phyloP scores from a whole-genome alignment of 192 early-diverging fungal genomes.

The Entomortierella chlamydospora region DNA sequence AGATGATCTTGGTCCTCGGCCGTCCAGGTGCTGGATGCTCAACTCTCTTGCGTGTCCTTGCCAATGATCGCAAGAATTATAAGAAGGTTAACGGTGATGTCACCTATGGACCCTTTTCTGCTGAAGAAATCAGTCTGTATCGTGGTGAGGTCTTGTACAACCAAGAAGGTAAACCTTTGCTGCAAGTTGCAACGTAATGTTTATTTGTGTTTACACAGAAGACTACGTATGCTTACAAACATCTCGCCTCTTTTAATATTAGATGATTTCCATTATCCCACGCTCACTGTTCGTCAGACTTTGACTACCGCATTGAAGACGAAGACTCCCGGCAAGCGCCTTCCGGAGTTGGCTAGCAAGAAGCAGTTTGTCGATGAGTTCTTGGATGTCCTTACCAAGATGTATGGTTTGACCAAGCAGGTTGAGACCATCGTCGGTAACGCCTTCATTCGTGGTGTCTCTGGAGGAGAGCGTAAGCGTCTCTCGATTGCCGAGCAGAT shows the following conservation, averaged over 20 bases:
- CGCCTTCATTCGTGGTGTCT: conserved; percentile 79
- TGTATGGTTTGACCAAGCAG: conserved; percentile 73
- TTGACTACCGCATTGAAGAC: conserved; percentile 81
- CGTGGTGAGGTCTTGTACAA: conserved; percentile 84
- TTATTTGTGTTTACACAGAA: too few species aligned
- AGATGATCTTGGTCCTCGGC: conserved; percentile 78
- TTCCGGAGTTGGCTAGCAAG: conserved; percentile 56
- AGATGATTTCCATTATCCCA: conserved; percentile 84
- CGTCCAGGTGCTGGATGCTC: conserved; percentile 79
- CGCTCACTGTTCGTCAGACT: conserved; percentile 82
- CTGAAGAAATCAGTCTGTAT: conserved; percentile 66
- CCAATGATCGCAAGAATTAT: conserved; percentile 66
- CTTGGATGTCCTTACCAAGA: conserved; percentile 67
- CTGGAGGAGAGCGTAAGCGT: conserved; percentile 84
- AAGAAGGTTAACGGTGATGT: conserved; percentile 65
- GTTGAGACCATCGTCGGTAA: conserved; percentile 79
- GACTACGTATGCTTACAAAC: too few species aligned
- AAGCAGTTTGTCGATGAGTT: conserved; percentile 65
- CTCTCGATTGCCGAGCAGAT: conserved; percentile 83
- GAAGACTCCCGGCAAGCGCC: conserved; percentile 73
- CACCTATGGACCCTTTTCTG: conserved; percentile 74
- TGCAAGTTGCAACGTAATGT: not conserved
- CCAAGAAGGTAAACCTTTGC: conserved; percentile 66
- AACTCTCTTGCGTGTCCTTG: conserved; percentile 69
- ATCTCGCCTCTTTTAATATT: not conserved